These are phyloP conservation scores for Sporothrix brunneoviolacea DNA, from an alignment of 2,329 filamentous ascomycete genomes.

Conservation along the genomic window DNA sequence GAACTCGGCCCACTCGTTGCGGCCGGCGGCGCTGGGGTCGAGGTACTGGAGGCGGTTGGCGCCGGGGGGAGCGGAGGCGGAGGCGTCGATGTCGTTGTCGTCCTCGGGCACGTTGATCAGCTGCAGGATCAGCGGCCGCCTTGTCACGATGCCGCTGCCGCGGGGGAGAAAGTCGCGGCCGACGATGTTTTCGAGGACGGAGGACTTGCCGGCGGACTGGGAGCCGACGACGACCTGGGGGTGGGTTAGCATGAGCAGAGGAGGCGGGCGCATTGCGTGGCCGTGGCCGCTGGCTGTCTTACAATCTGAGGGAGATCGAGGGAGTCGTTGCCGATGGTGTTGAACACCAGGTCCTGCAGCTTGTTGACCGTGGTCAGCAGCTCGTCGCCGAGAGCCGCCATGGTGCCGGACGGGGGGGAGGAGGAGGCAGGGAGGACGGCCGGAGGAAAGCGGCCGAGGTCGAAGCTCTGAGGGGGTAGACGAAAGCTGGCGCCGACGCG, in stretches of 20 bases:
- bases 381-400: conserved; percentile 95
- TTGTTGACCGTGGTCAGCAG: conserved; percentile 94
- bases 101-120: conserved; percentile 93
- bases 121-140: conserved; percentile 89
- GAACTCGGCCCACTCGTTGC: conserved; percentile 85
- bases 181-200: conserved; percentile 97
- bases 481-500: background rate
- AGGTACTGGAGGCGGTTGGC: conserved; percentile 59
- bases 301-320: conserved; percentile 97
- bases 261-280: too few species aligned
- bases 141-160: conserved; percentile 92
- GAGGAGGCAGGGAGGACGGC: background rate
- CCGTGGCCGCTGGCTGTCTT: too few species aligned
- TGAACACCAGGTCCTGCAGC: conserved; percentile 97
- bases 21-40: conserved; percentile 62
- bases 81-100: conserved; percentile 57
- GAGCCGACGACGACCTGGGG: conserved; percentile 91
- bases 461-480: too few species aligned
- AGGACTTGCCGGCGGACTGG: conserved; percentile 97
- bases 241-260: background rate
- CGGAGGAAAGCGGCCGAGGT: background rate
- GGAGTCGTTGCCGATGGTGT: conserved; percentile 98
- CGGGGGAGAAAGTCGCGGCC: conserved; percentile 94
- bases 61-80: conserved; percentile 27
- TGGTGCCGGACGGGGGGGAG: conserved; percentile 35